Evolutionary conservation across 2,329 filamentous ascomycete species (phyloP), one percentile per base, ranked within the genome.

Genomic region (Cyphellophora attinorum): DNA sequence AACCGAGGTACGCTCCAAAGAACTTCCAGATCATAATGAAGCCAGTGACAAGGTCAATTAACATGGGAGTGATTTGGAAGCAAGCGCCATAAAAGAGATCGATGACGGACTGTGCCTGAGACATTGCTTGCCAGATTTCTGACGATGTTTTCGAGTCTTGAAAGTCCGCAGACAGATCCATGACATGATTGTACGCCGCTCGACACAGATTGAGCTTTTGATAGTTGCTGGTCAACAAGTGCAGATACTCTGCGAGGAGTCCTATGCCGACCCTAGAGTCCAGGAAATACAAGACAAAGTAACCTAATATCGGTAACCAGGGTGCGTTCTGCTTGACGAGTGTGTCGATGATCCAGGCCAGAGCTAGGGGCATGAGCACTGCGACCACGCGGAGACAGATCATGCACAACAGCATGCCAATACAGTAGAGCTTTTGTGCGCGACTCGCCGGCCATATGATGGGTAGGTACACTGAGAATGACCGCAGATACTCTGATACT

Each of bases 301-400:
- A 79, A 1, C 74, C 39, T 1, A 57, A 54, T 14, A 79, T 64
- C 21, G 70, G 62, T 36, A 59, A 55, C 68, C 68, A 75, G 3
- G 75, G 68, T 36, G 70, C 59, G 27, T 68, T 65, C 21, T 51
- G 55, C 6, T 66, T 62, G 18, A 67, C 67, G 14, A 93, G 61
- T 40, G 73, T 73, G 49, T 91, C 76, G 44, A 84, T 79, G 43
- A 93, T 77, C 38, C 83, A 75, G 44, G 85, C 85, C 19, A 89
- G 74, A 52, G 91, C 83, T 13, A 81, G 72, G n/a, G 85, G 85
- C 19, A 85, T 75, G 27, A 93, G 61, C 11, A 93, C 64, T 47
- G 86, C 84, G 32, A 93, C 63, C 4, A 73, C 73, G 44, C 88
- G 85, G 36, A 78, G 73, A 33, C 68, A 62, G n/a, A 86, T 55